Base-by-base conservation (phyloP, 495 filamentous ascomycete species). In the Penicillium arizonense region DNA sequence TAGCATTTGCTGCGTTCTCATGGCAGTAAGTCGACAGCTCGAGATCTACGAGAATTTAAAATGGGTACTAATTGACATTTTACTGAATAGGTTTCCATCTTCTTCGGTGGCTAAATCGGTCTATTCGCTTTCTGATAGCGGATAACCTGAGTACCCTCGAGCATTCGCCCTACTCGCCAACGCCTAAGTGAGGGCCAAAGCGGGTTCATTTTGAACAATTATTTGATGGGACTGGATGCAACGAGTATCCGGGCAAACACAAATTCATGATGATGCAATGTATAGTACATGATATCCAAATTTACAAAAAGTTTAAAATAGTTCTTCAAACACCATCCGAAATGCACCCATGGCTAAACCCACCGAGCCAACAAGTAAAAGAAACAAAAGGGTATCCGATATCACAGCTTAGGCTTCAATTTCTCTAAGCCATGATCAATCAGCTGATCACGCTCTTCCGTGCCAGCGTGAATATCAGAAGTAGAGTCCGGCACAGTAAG, bases 1-100 rank as follows among this genome's bases (percentile, higher is more conserved):
- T 51, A 96, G 92, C 73, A 73, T 97, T 62, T 96, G 91, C 69
- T 97, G 95, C 68, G 75, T 96, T 9, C 62, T 90, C 58, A 97
- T 97, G 91, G 95, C 95, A 54, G 94, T 97, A 68, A 77, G 88
- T 82, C 35, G 40, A 32, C 13, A 0, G 4, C 16, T 4, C 9
- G 32, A 21, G 44, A 24, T n/a, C n/a, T 44, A 42, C 38, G 18
- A 23, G 8, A 21, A 39, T 10, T 30, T 5, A 0, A 7, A 30
- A 30, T 33, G 43, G 39, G 45, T 41, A 59, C 50, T 53, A 46
- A 38, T 23, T 26, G 16, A 35, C n/a, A 11, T 34, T 55, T 12
- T 11, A 5, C 14, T 56, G 16, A 30, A 30, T 39, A 77, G 74
- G 62, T 69, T 14, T 75, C 72, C 9, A 74, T 77, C 55, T 76